Conservation (phyloP, 495 filamentous ascomycete species). For the Penicillium macrosclerotiorum region DNA sequence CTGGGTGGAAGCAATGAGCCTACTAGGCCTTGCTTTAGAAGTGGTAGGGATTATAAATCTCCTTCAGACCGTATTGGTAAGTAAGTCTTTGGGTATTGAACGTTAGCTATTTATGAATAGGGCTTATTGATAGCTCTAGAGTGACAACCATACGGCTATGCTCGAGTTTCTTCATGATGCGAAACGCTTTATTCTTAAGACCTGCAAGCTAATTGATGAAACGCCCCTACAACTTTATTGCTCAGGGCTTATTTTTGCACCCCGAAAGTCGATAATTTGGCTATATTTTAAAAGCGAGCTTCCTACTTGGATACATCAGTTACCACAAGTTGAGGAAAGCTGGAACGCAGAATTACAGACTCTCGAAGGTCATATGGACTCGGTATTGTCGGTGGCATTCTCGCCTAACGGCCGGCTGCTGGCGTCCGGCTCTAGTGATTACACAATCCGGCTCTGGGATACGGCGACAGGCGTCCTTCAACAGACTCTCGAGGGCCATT, state of each 20-base stretch:
- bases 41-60: background rate
- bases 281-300: conserved; percentile 8
- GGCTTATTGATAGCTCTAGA: conserved; percentile 1
- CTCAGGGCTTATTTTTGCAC: conserved; percentile 34
- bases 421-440: too few relatives aligned
- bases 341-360: conserved; percentile 10
- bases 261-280: conserved; percentile 26
- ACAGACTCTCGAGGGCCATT: background rate
- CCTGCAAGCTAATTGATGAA: conserved; percentile 30
- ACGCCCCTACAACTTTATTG: conserved; percentile 17
- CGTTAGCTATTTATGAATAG: background rate
- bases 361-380: too few relatives aligned
- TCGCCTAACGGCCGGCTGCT: too few relatives aligned
- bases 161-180: conserved; percentile 3
- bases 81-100: too few relatives aligned
- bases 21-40: conserved; percentile 21
- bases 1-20: conserved; percentile 41
- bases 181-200: conserved; percentile 29
- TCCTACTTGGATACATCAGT: conserved; percentile 10
- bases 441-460: background rate
- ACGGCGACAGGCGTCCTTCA: too few relatives aligned
- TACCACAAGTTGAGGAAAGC: conserved; percentile 12
- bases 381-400: too few relatives aligned
- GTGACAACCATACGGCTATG: conserved; percentile 13
- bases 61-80: background rate